Evolutionary conservation across 1,139 yeast genomes (phyloP).

Genomic region (Magnusiomyces paraingens): DNA sequence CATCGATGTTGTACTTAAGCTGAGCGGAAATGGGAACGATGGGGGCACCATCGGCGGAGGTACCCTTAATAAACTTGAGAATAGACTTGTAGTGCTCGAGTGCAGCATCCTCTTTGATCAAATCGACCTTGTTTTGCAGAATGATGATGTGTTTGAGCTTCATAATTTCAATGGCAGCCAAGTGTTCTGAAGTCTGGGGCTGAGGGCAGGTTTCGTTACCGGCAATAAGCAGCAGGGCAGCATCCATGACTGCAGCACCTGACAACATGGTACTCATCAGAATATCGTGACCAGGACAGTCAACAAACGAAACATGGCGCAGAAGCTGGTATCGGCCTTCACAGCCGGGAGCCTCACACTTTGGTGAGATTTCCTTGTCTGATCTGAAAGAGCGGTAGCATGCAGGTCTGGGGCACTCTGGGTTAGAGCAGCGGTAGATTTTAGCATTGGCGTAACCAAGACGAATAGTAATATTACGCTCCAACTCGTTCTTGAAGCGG

Average conservation of each 20-base stretch:
- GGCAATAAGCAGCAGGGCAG: constrained; percentile 90
- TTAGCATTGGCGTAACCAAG: constrained; percentile 98
- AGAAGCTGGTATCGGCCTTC: constrained; percentile 78
- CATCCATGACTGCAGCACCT: constrained; percentile 99
- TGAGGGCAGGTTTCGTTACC: constrained; percentile 99
- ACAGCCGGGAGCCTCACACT: constrained; percentile 74
- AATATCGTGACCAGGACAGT: constrained; percentile 99
- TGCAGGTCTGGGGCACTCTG: constrained; percentile 86
- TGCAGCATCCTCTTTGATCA: constrained; percentile 97
- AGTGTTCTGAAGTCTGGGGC: constrained; percentile 98
- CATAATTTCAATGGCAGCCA: constrained; percentile 99
- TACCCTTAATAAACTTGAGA: constrained; percentile 87
- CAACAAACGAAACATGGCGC: constrained; percentile 97
- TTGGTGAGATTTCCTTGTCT: constrained; percentile 90
- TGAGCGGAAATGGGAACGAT: constrained; percentile 98
- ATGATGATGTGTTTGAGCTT: constrained; percentile 94
- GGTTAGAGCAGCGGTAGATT: constrained; percentile 87
- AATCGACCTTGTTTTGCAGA: constrained; percentile 95
- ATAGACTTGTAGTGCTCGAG: constrained; percentile 92
- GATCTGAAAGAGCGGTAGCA: constrained; percentile 93
- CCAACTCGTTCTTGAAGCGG: constrained; percentile 96
- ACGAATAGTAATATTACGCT: constrained; percentile 97
- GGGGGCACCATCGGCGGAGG: constrained; percentile 98
- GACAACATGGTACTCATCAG: constrained; percentile 99
- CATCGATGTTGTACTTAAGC: constrained; percentile 96